Conservation (phyloP, 2,329 filamentous ascomycete species). For the Beauveria pseudobassiana region DNA sequence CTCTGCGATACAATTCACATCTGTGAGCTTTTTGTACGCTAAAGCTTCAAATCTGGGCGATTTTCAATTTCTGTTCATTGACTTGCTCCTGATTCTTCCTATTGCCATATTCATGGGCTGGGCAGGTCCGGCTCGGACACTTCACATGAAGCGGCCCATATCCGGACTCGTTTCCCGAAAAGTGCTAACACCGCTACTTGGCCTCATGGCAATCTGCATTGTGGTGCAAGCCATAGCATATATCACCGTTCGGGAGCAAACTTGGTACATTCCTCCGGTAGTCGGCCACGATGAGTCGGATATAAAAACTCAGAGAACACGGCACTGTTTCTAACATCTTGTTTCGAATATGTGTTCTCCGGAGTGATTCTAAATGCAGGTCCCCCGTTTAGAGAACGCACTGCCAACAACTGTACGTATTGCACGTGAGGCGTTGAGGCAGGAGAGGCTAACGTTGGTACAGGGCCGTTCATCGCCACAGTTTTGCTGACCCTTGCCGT, state of each 20-base stretch:
- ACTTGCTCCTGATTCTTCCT: conserved; percentile 83
- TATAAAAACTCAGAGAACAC: conserved; percentile 92
- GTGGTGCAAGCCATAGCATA: conserved; percentile 69
- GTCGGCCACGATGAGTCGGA: conserved; percentile 74
- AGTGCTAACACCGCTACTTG: conserved; percentile 79
- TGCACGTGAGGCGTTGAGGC: background rate
- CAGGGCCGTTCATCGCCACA: conserved; percentile 77
- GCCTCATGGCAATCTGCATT: conserved; percentile 79
- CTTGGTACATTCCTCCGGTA: conserved; percentile 80
- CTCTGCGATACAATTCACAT: conserved; percentile 98
- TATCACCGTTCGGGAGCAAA: conserved; percentile 65
- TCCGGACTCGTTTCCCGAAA: conserved; percentile 89
- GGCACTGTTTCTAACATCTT: conserved; percentile 78
- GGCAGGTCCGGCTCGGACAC: conserved; percentile 72
- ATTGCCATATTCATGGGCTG: conserved; percentile 99
- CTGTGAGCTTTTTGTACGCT: conserved; percentile 92
- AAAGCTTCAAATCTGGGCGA: conserved; percentile 91
- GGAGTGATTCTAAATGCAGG: conserved; percentile 89
- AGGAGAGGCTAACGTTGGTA: background rate
- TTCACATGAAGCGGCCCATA: conserved; percentile 81
- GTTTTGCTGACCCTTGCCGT: conserved; percentile 61
- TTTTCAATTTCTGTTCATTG: conserved; percentile 97
- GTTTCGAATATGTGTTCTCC: conserved; percentile 90
- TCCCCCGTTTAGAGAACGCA: conserved; percentile 75
- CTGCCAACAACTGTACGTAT: conserved; percentile 67